Evolutionary conservation across 352 stramenopile genomes (phyloP).

Genomic region (Blastocystis sp.): DNA sequence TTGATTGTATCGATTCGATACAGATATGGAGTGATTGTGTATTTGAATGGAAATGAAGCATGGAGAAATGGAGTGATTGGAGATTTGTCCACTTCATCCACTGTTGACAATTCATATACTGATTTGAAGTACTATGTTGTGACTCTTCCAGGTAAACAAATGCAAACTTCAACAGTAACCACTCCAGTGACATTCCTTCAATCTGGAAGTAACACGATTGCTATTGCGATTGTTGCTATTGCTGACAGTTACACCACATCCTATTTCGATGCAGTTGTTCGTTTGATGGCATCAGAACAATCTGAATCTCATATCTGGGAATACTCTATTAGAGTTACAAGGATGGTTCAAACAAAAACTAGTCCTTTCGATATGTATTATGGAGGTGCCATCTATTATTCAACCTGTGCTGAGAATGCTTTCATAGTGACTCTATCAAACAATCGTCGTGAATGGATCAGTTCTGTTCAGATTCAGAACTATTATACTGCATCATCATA

Average conservation of each 20-base stretch:
- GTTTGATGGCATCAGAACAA: not conserved
- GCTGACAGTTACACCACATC: no score
- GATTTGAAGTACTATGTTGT: not conserved
- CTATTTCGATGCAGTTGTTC: no score
- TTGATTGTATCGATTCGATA: not conserved
- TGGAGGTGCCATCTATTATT: not conserved
- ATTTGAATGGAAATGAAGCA: no score
- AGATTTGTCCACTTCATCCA: not conserved
- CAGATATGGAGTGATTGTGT: not conserved
- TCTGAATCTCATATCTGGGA: not conserved
- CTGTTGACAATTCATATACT: not conserved
- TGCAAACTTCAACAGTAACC: not conserved
- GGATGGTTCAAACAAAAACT: not conserved
- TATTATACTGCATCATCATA: not conserved
- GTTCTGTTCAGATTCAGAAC: not conserved
- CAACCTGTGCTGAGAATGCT: not conserved
- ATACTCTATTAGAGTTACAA: not conserved
- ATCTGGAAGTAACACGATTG: no score
- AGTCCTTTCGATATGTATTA: not conserved
- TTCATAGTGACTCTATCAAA: not conserved
- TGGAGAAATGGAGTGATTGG: not conserved
- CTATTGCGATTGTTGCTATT: no score
- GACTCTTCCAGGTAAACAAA: not conserved
- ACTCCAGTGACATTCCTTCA: no score
- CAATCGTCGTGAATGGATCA: slow-evolving; percentile 53